A percentile compares a stretch with the other conserved stretches of the same genome.
Evolutionary conservation across 83 land plant genomes (phyloP).

Genomic region (Picea abies): DNA sequence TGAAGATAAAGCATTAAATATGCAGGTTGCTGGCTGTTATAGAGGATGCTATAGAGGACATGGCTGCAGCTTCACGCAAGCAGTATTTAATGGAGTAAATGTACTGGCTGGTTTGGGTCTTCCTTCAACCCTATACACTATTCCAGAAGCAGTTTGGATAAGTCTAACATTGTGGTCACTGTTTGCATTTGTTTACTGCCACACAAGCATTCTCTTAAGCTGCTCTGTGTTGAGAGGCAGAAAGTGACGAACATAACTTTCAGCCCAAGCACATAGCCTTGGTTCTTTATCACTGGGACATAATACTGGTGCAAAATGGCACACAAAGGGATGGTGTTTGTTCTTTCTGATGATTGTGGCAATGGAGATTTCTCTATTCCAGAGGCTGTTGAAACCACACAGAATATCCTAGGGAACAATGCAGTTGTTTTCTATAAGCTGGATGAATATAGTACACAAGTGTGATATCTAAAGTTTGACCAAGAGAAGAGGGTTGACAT

Average conservation of each 20-base stretch:
- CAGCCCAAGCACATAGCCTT: too few species aligned
- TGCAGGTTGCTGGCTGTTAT: too few species aligned
- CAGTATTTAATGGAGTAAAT: constrained; percentile 61
- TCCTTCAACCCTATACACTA: constrained; percentile 85
- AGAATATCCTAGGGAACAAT: constrained; percentile 72
- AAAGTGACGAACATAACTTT: constrained; percentile 16
- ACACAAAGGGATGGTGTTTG: constrained; percentile 66
- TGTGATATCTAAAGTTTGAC: background rate
- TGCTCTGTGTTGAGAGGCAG: constrained; percentile 74
- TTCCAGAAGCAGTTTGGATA: constrained; percentile 89
- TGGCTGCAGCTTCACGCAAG: constrained; percentile 60
- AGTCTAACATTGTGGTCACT: constrained; percentile 48
- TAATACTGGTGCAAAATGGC: too few species aligned
- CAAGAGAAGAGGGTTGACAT: too few species aligned
- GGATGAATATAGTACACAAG: constrained; percentile 3
- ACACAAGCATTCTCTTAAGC: constrained; percentile 76
- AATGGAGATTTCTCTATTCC: constrained; percentile 86
- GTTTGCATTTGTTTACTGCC: constrained; percentile 72
- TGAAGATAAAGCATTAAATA: too few species aligned
- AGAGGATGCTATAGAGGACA: background rate
- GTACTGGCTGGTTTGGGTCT: constrained; percentile 88
- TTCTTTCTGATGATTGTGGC: constrained; percentile 71
- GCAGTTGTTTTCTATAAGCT: constrained; percentile 75
- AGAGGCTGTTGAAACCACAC: constrained; percentile 72
- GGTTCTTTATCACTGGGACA: too few species aligned